These are phyloP conservation scores for Salix purpurea DNA, from an alignment of 345 rosid genomes.

Conservation along the genomic window DNA sequence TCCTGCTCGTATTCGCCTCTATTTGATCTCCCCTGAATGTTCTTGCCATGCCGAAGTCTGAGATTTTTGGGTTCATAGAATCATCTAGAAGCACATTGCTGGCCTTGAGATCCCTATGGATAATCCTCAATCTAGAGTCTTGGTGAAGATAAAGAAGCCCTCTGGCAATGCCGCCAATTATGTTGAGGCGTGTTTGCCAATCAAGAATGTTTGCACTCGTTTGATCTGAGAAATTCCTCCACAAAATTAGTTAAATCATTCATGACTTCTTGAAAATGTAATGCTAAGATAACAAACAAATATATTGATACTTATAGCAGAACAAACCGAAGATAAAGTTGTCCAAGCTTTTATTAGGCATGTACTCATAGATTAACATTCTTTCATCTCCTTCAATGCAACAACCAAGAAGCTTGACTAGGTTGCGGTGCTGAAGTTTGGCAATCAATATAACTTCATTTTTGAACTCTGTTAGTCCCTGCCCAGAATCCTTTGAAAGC, in stretches of 20 bases:
- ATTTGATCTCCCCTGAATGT: conserved; percentile 12
- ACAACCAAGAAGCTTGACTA: conserved; percentile 39
- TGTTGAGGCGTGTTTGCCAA: conserved; percentile 10
- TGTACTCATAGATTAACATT: conserved; percentile 28
- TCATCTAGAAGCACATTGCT: conserved; percentile 13
- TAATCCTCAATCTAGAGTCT: conserved; percentile 22
- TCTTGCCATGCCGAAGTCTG: conserved; percentile 20
- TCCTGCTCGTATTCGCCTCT: conserved; percentile 4
- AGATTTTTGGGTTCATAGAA: conserved; percentile 13
- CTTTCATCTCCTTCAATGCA: conserved; percentile 28
- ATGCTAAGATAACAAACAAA: not conserved
- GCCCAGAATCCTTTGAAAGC: conserved; percentile 40
- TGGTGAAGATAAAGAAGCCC: conserved; percentile 32
- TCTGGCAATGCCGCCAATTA: conserved; percentile 18
- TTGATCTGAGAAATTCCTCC: not conserved
- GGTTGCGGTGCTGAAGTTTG: conserved; percentile 50
- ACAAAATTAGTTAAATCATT: not conserved
- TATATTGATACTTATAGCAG: not conserved
- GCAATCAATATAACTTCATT: conserved; percentile 43
- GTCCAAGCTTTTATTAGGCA: conserved; percentile 35
- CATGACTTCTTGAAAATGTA: not conserved
- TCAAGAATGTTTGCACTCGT: not conserved
- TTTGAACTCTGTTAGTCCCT: conserved; percentile 43
- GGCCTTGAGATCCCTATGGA: conserved; percentile 23
- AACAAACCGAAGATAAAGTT: conserved; percentile 32